These are phyloP conservation scores for Xylaria sp. DNA, from an alignment of 495 filamentous ascomycete species.

Conservation along the genomic window DNA sequence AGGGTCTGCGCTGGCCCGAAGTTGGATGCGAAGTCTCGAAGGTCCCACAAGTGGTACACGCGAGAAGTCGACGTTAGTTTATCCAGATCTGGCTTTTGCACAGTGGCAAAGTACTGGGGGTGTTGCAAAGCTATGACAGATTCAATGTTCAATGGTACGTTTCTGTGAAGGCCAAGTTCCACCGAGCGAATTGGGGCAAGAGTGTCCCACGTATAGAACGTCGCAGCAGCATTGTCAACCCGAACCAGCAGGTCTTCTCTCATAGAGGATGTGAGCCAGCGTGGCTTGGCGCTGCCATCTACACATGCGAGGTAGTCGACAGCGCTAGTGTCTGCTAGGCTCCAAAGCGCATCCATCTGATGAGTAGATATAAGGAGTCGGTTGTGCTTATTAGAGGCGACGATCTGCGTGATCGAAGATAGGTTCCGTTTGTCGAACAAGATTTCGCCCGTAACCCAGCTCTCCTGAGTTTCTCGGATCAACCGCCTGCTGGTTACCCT, in stretches of 20 bases:
- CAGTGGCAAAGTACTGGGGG: background rate
- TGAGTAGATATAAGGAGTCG: background rate
- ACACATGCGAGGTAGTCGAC: background rate
- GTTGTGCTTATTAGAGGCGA: slow-evolving; percentile 2
- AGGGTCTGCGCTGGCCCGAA: background rate
- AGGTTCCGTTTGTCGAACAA: background rate
- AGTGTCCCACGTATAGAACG: slow-evolving; percentile 5
- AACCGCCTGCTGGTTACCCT: slow-evolving; percentile 11
- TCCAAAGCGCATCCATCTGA: background rate
- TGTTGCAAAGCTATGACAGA: background rate
- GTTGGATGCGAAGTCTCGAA: background rate
- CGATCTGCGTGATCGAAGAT: background rate
- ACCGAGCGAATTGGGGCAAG: slow-evolving; percentile 2
- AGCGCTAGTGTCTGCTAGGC: background rate
- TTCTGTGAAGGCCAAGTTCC: background rate
- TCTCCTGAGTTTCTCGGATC: background rate
- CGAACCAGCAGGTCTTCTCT: slow-evolving; percentile 8
- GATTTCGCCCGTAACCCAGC: background rate
- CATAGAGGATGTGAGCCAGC: background rate
- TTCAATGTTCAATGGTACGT: background rate
- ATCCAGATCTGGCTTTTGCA: too few relatives aligned
- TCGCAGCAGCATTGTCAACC: background rate
- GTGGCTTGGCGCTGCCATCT: background rate
- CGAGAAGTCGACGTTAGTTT: too few relatives aligned
- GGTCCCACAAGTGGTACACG: slow-evolving; percentile 14